Base-by-base conservation (phyloP, 768 basidiomycete species). In the Trametes cingulata region DNA sequence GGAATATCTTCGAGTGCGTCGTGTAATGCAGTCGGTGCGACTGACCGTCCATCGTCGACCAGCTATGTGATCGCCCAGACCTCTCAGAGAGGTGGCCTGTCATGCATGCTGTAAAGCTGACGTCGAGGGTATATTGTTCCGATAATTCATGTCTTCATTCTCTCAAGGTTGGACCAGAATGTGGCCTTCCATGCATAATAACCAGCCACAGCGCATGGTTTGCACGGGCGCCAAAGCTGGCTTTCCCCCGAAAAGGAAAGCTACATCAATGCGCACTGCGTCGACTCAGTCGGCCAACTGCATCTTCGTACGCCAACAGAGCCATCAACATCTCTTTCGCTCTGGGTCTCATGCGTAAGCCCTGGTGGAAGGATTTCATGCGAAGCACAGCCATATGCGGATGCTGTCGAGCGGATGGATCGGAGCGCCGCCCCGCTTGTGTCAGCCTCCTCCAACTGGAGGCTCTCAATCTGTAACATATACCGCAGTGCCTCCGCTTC, bases 391-490 rank as follows among this genome's bases (percentile, higher is more conserved):
- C 56, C 47, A n/a, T 49, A 57, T 50, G 56, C 47, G 56, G 56
- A 57, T 57, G 47, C 56, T 49, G 42, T 41, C 56, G 39, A 49
- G 58, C 51, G 58, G 58, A 20, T 40, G 24, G 58, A 59, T 59
- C 45, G 58, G 50, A 52, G 51, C 51, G 50, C 45, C 43, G 6
- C 25, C 51, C 52, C 51, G 39, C 43, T 51, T 37, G 50, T 52
- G 58, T 59, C 58, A 59, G 50, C 50, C 58, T 22, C 56, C 14
- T 43, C 48, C 49, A 20, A 47, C 51, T 47, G 58, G 58, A 45
- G 50, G 43, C 49, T 43, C 49, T 6, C 52, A 22, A 39, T 33
- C 37, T 29, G 43, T 49, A 54, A 54, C 53, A 54, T 49, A 49
- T 49, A 47, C 42, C 24, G 53, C 46, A 51, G 53, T 48, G 60